A percentile compares a stretch with the other conserved stretches of the same genome.
Evolutionary conservation across 2,329 filamentous ascomycete genomes (phyloP).

Genomic region (Xylariaceae sp.): DNA sequence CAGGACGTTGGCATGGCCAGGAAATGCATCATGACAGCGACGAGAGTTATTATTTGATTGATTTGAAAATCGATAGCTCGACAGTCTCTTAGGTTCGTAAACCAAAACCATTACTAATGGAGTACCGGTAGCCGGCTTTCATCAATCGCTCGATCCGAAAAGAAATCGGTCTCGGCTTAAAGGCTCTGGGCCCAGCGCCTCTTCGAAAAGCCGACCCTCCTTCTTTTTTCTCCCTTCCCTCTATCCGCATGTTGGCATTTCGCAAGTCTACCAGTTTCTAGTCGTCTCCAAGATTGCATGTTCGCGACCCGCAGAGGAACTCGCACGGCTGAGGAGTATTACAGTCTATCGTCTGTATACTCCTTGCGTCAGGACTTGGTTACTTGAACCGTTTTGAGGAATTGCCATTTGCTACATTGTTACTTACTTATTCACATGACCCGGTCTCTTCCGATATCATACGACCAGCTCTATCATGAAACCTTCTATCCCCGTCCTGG

Average conservation of each 20-base stretch:
- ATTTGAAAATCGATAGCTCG: no score
- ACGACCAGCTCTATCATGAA: constrained; percentile 40
- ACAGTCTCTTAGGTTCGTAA: no score
- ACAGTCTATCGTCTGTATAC: constrained; percentile 54
- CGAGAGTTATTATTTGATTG: no score
- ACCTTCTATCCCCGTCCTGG: constrained; percentile 57
- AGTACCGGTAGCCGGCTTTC: no score
- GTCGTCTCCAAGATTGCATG: constrained; percentile 28
- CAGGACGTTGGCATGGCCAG: no score
- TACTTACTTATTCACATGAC: not conserved
- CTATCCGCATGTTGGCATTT: not conserved
- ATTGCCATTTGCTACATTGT: no score
- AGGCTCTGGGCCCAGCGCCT: no score
- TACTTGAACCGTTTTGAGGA: constrained; percentile 12
- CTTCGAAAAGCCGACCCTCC: constrained; percentile 1
- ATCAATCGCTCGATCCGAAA: no score
- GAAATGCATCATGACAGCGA: no score
- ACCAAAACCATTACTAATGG: no score
- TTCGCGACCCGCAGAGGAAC: constrained; percentile 25
- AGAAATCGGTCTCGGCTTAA: no score
- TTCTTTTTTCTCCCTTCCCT: not conserved
- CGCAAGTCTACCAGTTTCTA: not conserved
- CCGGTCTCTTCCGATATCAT: not conserved
- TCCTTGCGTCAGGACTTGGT: constrained; percentile 57
- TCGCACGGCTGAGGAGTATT: constrained; percentile 61